phyloP scores from a whole-genome alignment of 2,329 filamentous ascomycete species.

The Fusarium brachygibbosum region DNA sequence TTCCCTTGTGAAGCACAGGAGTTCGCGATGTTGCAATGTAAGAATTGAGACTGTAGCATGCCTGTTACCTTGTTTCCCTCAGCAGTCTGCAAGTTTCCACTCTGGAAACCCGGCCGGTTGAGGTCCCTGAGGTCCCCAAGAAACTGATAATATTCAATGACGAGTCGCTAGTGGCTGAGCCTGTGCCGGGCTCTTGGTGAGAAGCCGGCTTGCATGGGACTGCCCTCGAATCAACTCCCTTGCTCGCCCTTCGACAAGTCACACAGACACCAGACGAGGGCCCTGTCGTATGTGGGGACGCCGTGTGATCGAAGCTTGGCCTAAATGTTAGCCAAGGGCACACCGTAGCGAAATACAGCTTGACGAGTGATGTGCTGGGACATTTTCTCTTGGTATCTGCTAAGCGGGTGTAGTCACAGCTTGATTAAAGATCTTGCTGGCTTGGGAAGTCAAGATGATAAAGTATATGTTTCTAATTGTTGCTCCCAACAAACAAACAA shows the following conservation, averaged over 20 bases:
- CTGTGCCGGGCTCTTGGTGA: slow-evolving; percentile 30
- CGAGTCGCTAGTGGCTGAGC: slow-evolving; percentile 41
- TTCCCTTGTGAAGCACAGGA: slow-evolving; percentile 24
- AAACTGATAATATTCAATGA: slow-evolving; percentile 36
- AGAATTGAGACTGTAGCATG: slow-evolving; percentile 12
- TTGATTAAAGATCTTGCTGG: slow-evolving; percentile 1
- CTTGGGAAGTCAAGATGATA: not conserved
- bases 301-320: slow-evolving; percentile 44
- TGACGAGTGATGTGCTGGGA: slow-evolving; percentile 16
- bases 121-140: slow-evolving; percentile 17
- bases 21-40: slow-evolving; percentile 23
- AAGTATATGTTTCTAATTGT: slow-evolving; percentile 14
- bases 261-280: slow-evolving; percentile 40
- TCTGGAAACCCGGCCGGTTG: slow-evolving; percentile 12
- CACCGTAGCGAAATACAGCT: slow-evolving; percentile 32
- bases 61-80: slow-evolving; percentile 2
- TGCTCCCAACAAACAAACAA: slow-evolving; percentile 15
- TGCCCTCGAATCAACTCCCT: slow-evolving; percentile 37
- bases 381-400: slow-evolving; percentile 12
- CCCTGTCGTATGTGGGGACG: slow-evolving; percentile 37
- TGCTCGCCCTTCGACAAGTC: slow-evolving; percentile 37
- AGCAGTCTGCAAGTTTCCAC: slow-evolving; percentile 2
- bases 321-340: slow-evolving; percentile 25
- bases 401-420: slow-evolving; percentile 1
- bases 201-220: slow-evolving; percentile 31